Evolutionary conservation across 1,139 yeast genomes (phyloP), one percentile per base, ranked within the genome.

Genomic region (Scheffersomyces insectosa): DNA sequence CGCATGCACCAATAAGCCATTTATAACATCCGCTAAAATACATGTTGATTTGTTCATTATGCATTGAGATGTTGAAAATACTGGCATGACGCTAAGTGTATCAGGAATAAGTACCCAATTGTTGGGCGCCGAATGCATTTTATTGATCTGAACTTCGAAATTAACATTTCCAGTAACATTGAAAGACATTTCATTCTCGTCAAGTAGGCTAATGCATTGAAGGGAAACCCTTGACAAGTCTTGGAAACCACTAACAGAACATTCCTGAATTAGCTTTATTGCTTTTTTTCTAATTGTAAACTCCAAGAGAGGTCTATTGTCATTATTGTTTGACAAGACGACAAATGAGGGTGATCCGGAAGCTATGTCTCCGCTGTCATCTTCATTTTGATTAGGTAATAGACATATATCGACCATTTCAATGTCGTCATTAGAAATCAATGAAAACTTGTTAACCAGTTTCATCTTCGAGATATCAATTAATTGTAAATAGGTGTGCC

Each of bases 341-440:
- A 47, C 28, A 8, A 47, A 38, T n/a, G 35, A 25, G 2, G 25
- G 25, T 20, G 25, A 20, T 20, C 6, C 25, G 7, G 29, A 12
- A 10, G 20, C 32, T 9, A 28, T n/a, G 10, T 33, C 29, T 8
- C 41, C 42, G 3, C 20, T 20, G 15, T 41, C 43, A n/a, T 25
- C 39, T 25, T 28, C 25, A 2, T 33, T 46, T 7, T n/a, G 23
- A 13, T 14, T 28, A 11, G 47, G 47, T 31, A 45, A 32, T 15
- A 39, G 27, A 32, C 59, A 50, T 7, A 62, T 37, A 43, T 63
- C 68, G 8, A 59, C 52, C 25, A 60, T 45, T 36, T 63, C 66
- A 4, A 31, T 50, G 41, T 43, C 36, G 20, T 10, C 34, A 2
- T 28, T 14, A 9, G 29, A 29, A 6, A 32, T 16, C 9, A 36